Base-by-base conservation (phyloP, 2,329 filamentous ascomycete genomes). In the Alternaria solani region DNA sequence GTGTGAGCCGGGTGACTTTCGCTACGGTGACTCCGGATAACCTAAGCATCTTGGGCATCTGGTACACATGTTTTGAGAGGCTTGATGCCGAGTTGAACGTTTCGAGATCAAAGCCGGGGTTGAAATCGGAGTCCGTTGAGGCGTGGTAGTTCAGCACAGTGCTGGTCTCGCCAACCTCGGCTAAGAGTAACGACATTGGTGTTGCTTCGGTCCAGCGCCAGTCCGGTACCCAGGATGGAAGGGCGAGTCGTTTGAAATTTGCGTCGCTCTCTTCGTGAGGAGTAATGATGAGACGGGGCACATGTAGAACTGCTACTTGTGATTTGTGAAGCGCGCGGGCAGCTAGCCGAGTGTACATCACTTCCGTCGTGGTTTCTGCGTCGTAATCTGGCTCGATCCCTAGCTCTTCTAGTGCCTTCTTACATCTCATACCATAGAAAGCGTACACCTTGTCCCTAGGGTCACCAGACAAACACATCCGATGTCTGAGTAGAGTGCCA, bases 171-270 rank as follows among this genome's bases (percentile, higher is more conserved):
- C 8, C 1, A 6, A 6, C 28, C 16, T 48, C 44, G 18, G 18
- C 1, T 0, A 2, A 5, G 7, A 48, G 6, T 0, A 48, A 4
- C 28, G 44, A 48, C 5, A n/a, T 2, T 0, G 30, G 46, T 1
- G 28, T 48, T 25, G 18, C 46, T n/a, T 48, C 30, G 6, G 30
- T 48, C 46, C 46, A 34, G 0, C 20, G 30, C 46, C 46, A 48
- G 14, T 48, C 46, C 2, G 46, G 46, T 2, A 36, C 46, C 46
- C 46, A 48, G 0, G 46, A 48, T n/a, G 46, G 28, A 4, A 48
- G n/a, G 5, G 26, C 6, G 5, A 46, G 2, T 14, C 11, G 28
- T 16, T 8, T 7, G 26, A 20, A 5, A 1, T 47, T 14, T 18
- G 43, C 1, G 6, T 34, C 18, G 18, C 12, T 36, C 14, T 25